A percentile compares a stretch with the other conserved stretches of the same genome.
phyloP scores from a whole-genome alignment of 306 rosid genomes.

The Clitoria ternatea region DNA sequence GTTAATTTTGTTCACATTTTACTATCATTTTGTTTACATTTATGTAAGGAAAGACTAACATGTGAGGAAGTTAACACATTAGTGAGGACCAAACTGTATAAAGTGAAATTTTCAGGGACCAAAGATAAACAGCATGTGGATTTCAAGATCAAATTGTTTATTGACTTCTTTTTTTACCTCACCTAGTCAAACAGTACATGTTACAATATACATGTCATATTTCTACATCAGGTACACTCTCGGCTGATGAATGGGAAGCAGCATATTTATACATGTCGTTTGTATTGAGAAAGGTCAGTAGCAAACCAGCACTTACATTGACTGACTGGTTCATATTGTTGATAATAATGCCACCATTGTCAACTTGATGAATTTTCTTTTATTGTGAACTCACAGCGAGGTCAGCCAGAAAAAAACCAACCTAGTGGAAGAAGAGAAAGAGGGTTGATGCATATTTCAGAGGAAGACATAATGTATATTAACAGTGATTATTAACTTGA shows the following conservation, averaged over 20 bases:
- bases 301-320: not conserved
- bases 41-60: too few species aligned
- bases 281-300: constrained; percentile 31
- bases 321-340: too few species aligned
- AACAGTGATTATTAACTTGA: constrained; percentile 10
- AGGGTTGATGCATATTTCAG: constrained; percentile 61
- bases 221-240: constrained; percentile 26
- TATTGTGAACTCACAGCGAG: constrained; percentile 49
- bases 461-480: constrained; percentile 52
- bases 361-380: not conserved
- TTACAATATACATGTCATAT: too few species aligned
- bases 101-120: too few species aligned
- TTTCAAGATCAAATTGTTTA: too few species aligned
- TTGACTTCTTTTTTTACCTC: too few species aligned
- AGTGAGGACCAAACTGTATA: too few species aligned
- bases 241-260: constrained; percentile 34
- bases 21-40: too few species aligned
- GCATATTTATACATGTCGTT: constrained; percentile 32
- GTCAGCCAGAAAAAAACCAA: constrained; percentile 55
- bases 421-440: constrained; percentile 37
- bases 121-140: too few species aligned
- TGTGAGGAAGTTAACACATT: too few species aligned
- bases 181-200: not conserved
- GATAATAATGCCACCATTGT: not conserved
- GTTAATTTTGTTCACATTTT: too few species aligned